Evolutionary conservation across 345 rosid species (phyloP).

Genomic region (Capsella bursapastoris): DNA sequence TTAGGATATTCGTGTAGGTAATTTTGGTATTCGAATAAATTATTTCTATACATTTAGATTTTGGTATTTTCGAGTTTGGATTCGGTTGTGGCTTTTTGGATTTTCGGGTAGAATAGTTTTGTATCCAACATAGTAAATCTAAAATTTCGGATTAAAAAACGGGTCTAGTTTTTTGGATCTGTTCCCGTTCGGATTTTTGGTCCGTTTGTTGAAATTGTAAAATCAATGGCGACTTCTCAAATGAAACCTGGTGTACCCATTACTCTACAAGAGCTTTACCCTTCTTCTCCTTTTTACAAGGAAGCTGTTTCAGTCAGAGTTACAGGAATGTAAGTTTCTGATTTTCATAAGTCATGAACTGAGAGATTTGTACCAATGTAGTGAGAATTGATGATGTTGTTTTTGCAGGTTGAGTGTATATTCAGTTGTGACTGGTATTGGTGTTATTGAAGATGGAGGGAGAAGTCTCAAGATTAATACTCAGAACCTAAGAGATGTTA

Average conservation of each 20-base stretch:
- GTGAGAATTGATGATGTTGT: not conserved
- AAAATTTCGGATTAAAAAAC: no score
- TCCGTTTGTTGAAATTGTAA: not conserved
- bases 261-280: slow-evolving; percentile 55
- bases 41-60: no score
- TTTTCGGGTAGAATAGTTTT: no score
- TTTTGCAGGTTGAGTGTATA: slow-evolving; percentile 61
- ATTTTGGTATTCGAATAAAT: no score
- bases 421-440: slow-evolving; percentile 59
- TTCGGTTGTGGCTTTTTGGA: no score
- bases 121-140: no score
- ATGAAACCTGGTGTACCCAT: slow-evolving; percentile 59
- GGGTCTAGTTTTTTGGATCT: no score
- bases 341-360: not conserved
- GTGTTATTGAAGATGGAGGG: slow-evolving; percentile 60
- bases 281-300: slow-evolving; percentile 61
- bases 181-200: no score
- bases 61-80: no score
- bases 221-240: slow-evolving; percentile 48
- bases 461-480: slow-evolving; percentile 61
- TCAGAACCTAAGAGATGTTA: slow-evolving; percentile 71
- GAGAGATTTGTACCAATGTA: not conserved
- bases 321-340: slow-evolving; percentile 58
- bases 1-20: no score
- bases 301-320: slow-evolving; percentile 73